Evolutionary conservation across 768 basidiomycete species (phyloP), one percentile per base, ranked within the genome.

Genomic region (Mycena floridula): DNA sequence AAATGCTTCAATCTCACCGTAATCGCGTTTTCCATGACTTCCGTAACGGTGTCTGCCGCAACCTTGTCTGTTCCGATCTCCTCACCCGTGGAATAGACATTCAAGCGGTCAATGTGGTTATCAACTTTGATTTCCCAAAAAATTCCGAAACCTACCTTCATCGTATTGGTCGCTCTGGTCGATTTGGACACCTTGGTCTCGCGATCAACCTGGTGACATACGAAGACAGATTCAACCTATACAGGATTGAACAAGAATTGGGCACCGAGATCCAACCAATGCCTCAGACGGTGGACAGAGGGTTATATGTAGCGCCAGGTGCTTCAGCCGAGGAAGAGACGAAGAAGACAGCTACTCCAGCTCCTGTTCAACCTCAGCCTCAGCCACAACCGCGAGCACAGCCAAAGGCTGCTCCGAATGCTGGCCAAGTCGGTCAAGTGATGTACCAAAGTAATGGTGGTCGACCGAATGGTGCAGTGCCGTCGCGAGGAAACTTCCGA

Each of bases 1-100:
- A 94, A 72, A 99, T 99, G 95, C 82, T 97, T 12, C 95, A 99
- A 69, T 85, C 88, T 25, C 92, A 98, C 68, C 91, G 95, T 49
- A 99, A 99, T 68, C 90, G 95, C 60, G 95, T 99, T 54, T 99
- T 99, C 80, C 95, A 99, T 73, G 95, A 98, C 68, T 99, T 99
- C 82, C 85, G 96, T 52, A 91, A 90, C 59, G 95, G 95, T 51
- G 91, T 93, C 38, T 97, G 95, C 74, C 85, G 95, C 56, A 99
- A 99, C 71, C 84, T 99, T 53, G 95, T 99, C 61, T 99, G 95
- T 72, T 85, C 82, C 42, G 95, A 99, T 68, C 82, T 99, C 51
- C 84, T 99, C 59, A 99, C 95, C 20, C 89, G 95, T 53, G 95
- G 95, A 69, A 99, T 99, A 64, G 95, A 99, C 66, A 99, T 99